These are phyloP conservation scores for Arabidopsis lyrata DNA, from an alignment of 441 rosid species.

Conservation along the genomic window DNA sequence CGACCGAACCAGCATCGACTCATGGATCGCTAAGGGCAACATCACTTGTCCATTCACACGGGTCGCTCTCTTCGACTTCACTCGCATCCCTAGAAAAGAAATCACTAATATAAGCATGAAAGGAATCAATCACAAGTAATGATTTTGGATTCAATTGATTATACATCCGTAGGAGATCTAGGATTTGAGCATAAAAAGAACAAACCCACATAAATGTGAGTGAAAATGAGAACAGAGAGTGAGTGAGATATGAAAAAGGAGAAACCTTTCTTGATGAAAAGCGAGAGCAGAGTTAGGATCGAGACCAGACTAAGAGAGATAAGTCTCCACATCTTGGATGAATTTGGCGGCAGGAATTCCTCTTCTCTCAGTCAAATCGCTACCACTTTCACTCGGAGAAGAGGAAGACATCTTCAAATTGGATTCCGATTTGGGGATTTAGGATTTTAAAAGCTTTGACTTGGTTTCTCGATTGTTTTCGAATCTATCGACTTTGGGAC, in stretches of 20 bases:
- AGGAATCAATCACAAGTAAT: neutral
- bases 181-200: neutral
- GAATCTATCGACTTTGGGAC: neutral
- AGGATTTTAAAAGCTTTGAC: conserved; percentile 35
- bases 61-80: no score
- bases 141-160: neutral
- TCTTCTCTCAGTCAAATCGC: conserved; percentile 70
- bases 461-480: neutral
- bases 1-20: conserved; percentile 79
- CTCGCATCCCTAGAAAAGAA: neutral
- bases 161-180: conserved; percentile 1
- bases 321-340: conserved; percentile 80
- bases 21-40: conserved; percentile 58
- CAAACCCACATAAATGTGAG: neutral
- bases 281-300: conserved; percentile 74
- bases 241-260: conserved; percentile 2
- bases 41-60: no score
- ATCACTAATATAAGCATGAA: neutral
- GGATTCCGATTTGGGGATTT: conserved; percentile 30
- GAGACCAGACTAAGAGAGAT: conserved; percentile 69
- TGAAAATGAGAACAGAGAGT: neutral
- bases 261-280: conserved; percentile 84
- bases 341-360: conserved; percentile 95
- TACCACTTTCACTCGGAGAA: conserved; percentile 45
- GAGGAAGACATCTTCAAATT: conserved; percentile 50